Evolutionary conservation across 257 asterid genomes (phyloP).

Genomic region (Hygrophila difformis): DNA sequence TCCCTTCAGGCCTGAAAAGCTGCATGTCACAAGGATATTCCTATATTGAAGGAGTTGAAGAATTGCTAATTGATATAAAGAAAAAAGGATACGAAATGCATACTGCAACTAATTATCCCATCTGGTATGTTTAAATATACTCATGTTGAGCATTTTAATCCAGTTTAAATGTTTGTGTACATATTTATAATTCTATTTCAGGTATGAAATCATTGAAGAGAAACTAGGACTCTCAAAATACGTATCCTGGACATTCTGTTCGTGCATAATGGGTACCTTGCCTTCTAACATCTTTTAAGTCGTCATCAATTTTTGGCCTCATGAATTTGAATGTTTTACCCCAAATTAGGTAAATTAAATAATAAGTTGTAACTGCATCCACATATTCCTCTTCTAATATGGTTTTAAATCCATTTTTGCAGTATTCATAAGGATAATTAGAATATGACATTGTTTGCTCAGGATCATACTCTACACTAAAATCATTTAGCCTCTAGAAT

Average conservation of each 20-base stretch:
- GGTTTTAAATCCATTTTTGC: not conserved
- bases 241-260: constrained; percentile 96
- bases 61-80: constrained; percentile 56
- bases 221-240: constrained; percentile 68
- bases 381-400: not conserved
- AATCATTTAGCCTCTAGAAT: too few species aligned
- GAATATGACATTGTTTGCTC: too few species aligned
- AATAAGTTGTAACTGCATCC: not conserved
- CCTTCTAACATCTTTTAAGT: constrained; percentile 1
- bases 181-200: constrained; percentile 17
- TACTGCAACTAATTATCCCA: constrained; percentile 84
- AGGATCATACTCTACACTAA: too few species aligned
- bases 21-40: constrained; percentile 71
- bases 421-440: too few species aligned
- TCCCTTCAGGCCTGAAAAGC: constrained; percentile 63
- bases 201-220: constrained; percentile 84
- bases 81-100: constrained; percentile 80
- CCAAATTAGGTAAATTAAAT: constrained; percentile 1
- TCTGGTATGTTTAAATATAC: constrained; percentile 42
- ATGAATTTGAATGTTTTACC: constrained; percentile 1
- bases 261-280: constrained; percentile 69
- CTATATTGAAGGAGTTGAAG: constrained; percentile 75
- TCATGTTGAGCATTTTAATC: constrained; percentile 2
- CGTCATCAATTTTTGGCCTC: constrained; percentile 2
- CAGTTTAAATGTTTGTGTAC: constrained; percentile 13